Evolutionary conservation across 78 protist genomes (phyloP), one percentile per base, ranked within the genome.

Genomic region (Paulinella micropora): DNA sequence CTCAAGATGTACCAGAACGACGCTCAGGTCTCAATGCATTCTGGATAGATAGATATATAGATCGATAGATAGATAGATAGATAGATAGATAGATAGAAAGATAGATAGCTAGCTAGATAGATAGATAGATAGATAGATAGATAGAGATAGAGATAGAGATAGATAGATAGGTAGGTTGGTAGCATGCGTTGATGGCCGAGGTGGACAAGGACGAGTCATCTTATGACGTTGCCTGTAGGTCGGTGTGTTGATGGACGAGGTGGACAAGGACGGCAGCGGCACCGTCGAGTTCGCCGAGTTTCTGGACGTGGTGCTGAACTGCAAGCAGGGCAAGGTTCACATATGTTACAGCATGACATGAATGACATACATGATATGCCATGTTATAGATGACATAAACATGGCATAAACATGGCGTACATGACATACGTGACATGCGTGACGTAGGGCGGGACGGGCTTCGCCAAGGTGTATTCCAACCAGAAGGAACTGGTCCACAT

Each of bases 231-330:
- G 77, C 77, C 23, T 64, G 77, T 23, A 64, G 15, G 15, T 15
- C 77, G 77, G 15, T 64, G 34, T 23, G 23, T 83, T 28, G 86
- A 23, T 86, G 73, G 88, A 86, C 88, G 15, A 83, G 86, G 86
- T 86, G 73, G 88, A 86, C 88, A 38, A 4, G 51, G 28, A 86
- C 88, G 28, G 28, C 35, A 37, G 28, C 31, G 88, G 88, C 9
- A 9, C 3, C 34, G 28, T 86, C 69, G 88, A 34, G 29, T 86
- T 15, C 35, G 6, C 26, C 15, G 88, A 86, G 39, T 86, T 86
- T 38, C 69, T 86, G 6, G 73, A 40, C 9, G 88, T 40, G 29
- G n/a, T 86, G 6, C 28, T 28, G 41, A 3, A 15, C 41, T 86
- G 41, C n/a, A 39, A 86, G 31, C 28, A 28, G 35, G 69, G 69